Evolutionary conservation across 192 early-diverging fungal genomes (phyloP), one percentile per base, ranked within the genome.

Genomic region (Geranomyces michiganensis): DNA sequence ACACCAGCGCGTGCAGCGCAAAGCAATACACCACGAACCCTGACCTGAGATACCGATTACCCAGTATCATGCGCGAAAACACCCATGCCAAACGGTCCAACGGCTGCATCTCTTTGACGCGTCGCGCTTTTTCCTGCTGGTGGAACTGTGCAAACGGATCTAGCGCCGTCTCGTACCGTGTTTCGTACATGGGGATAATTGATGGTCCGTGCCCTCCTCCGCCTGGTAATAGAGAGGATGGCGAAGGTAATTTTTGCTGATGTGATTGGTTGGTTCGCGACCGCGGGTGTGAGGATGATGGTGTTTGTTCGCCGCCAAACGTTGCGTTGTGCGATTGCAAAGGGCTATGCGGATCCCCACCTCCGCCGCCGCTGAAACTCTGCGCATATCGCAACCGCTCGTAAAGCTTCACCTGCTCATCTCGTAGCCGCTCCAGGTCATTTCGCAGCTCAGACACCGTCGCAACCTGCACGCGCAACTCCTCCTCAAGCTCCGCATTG

Each of bases 91-190:
- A 78, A 17, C 91, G 87, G 67, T 94, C 94, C 3, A 89, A 80
- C 13, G 92, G 82, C 48, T 91, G 92, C 83, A 95, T 82, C 6
- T 87, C 82, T 53, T 89, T 79, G 44, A 90, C 88, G 6, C 92
- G 79, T 17, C 90, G 83, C 17, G 77, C 76, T 15, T 90, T 83
- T 65, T 97, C 93, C 69, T 83, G 84, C 30, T 88, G 78, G 65
- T 90, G 87, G 80, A 97, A 97, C 15, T 87, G 88, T 21, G 86
- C 84, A 74, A 97, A 98, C 12, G 94, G 96, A 74, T 98, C 94
- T 76, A 95, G 84, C 46, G 81, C 88, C 41, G 90, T 91, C 76
- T 98, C 96, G 66, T 98, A 98, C 62, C 93, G 77, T 27, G 82
- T 78, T 21, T 85, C 76, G 82, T 95, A 95, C 21, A 64, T 64